These are phyloP conservation scores for Yamadazyma paraphyllophila DNA, from an alignment of 805 yeast genomes.

Conservation along the genomic window DNA sequence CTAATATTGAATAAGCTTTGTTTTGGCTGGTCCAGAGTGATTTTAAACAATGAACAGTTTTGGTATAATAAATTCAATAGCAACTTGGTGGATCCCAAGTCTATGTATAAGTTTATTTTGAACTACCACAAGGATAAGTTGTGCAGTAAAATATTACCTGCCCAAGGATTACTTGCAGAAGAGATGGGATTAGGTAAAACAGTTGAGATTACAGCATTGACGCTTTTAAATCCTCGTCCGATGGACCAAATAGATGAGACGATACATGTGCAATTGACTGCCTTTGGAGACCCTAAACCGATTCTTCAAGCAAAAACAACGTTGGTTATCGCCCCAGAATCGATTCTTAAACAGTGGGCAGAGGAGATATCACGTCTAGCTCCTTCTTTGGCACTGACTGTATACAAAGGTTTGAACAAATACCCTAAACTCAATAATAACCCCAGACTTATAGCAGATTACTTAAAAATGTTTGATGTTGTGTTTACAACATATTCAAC, in stretches of 20 bases:
- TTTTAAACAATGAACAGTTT: slow-evolving; percentile 13
- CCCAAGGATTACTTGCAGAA: slow-evolving; percentile 75
- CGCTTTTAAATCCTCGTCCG: slow-evolving; percentile 59
- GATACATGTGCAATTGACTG: slow-evolving; percentile 25
- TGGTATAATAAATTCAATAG: slow-evolving; percentile 56
- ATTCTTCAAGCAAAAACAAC: slow-evolving; percentile 64
- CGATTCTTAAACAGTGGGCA: slow-evolving; percentile 84
- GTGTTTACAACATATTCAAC: slow-evolving; percentile 76
- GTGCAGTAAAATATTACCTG: slow-evolving; percentile 36
- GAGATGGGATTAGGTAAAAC: slow-evolving; percentile 99
- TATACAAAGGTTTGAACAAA: slow-evolving; percentile 56
- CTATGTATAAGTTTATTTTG: slow-evolving; percentile 28
- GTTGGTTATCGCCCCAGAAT: slow-evolving; percentile 79
- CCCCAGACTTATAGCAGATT: slow-evolving; percentile 48
- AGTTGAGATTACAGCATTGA: slow-evolving; percentile 71
- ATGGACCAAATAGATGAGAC: slow-evolving; percentile 27
- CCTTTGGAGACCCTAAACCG: slow-evolving; percentile 42
- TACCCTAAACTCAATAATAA: slow-evolving; percentile 28
- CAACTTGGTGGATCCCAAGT: slow-evolving; percentile 36
- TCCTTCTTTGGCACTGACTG: slow-evolving; percentile 57
- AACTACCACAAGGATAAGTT: slow-evolving; percentile 22
- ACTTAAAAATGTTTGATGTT: slow-evolving; percentile 63
- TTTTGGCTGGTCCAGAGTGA: slow-evolving; percentile 51
- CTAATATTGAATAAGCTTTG: slow-evolving; percentile 39
- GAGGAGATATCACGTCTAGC: slow-evolving; percentile 63